Percentiles rank a stretch among this genome's conserved stretches.
phyloP scores from a whole-genome alignment of 305 asterid genomes.

The Lippia alba region DNA sequence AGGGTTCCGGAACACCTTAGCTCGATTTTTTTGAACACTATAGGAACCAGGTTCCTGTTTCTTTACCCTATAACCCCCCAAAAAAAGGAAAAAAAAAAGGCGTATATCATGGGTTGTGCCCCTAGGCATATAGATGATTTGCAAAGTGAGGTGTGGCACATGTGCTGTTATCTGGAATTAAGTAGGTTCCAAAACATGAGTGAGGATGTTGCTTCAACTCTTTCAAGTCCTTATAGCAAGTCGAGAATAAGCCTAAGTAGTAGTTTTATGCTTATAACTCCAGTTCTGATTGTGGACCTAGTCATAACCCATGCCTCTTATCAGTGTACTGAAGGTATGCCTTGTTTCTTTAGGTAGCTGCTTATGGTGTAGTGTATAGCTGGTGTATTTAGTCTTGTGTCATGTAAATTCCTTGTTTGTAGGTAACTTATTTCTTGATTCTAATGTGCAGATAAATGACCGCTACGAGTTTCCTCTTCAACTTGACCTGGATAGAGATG shows the following conservation, averaged over 20 bases:
- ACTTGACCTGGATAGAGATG: conserved; percentile 66
- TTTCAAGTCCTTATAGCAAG: too few relatives aligned
- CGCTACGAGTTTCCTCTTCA: conserved; percentile 65
- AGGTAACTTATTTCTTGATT: conserved; percentile 18
- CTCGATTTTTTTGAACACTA: background rate
- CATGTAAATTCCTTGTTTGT: background rate
- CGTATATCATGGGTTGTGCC: background rate
- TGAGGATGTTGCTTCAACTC: conserved; percentile 6
- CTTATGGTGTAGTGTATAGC: background rate
- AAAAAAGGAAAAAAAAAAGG: background rate
- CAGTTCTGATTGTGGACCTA: conserved; percentile 1
- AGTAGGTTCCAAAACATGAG: background rate
- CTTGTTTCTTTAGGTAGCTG: background rate
- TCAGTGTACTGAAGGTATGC: background rate
- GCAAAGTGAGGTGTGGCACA: conserved; percentile 2
- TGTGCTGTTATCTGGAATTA: conserved; percentile 10
- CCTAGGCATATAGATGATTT: too few relatives aligned
- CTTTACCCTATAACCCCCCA: background rate
- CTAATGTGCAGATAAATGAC: conserved; percentile 61
- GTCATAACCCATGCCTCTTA: background rate
- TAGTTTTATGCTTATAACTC: conserved; percentile 13
- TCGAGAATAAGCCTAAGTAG: background rate
- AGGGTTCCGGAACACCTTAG: conserved; percentile 10
- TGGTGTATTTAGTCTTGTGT: conserved; percentile 24
- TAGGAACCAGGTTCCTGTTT: conserved; percentile 16